A percentile compares a stretch with the other conserved stretches of the same genome.
phyloP scores from a whole-genome alignment of 148 eudicot genomes.

The Dianthus caryophyllus region DNA sequence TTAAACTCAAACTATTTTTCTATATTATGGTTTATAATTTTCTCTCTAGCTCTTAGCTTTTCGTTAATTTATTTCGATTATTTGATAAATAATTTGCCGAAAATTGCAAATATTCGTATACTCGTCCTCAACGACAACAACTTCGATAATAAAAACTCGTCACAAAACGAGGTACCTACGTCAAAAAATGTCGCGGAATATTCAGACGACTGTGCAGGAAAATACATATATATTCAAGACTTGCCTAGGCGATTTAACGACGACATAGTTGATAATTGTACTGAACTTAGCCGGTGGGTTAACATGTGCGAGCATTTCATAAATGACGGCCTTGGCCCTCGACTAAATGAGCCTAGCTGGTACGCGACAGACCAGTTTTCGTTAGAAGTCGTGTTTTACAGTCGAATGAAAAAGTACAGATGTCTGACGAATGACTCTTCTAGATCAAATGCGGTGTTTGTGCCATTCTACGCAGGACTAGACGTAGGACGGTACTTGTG shows the following conservation, averaged over 20 bases:
- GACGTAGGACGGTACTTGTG: slow-evolving; percentile 57
- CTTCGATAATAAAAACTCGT: neutral
- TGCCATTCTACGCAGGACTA: slow-evolving; percentile 73
- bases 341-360: slow-evolving; percentile 25
- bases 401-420: slow-evolving; percentile 42
- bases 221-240: slow-evolving; percentile 34
- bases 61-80: slow-evolving; percentile 6
- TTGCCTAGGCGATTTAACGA: slow-evolving; percentile 41
- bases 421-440: slow-evolving; percentile 62
- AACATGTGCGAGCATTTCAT: slow-evolving; percentile 37
- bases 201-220: slow-evolving; percentile 23
- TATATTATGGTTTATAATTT: slow-evolving; percentile 5
- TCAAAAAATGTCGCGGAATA: slow-evolving; percentile 8
- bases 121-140: neutral
- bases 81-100: neutral
- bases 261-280: slow-evolving; percentile 37
- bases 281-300: slow-evolving; percentile 23
- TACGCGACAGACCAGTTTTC: slow-evolving; percentile 37
- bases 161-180: neutral
- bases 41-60: slow-evolving; percentile 7
- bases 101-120: neutral
- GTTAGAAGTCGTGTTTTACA: slow-evolving; percentile 47
- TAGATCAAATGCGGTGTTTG: slow-evolving; percentile 50
- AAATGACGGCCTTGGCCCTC: slow-evolving; percentile 43
- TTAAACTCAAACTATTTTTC: slow-evolving; percentile 5